These are phyloP conservation scores for Talaromyces ruber DNA, from an alignment of 495 filamentous ascomycete genomes.

Conservation along the genomic window DNA sequence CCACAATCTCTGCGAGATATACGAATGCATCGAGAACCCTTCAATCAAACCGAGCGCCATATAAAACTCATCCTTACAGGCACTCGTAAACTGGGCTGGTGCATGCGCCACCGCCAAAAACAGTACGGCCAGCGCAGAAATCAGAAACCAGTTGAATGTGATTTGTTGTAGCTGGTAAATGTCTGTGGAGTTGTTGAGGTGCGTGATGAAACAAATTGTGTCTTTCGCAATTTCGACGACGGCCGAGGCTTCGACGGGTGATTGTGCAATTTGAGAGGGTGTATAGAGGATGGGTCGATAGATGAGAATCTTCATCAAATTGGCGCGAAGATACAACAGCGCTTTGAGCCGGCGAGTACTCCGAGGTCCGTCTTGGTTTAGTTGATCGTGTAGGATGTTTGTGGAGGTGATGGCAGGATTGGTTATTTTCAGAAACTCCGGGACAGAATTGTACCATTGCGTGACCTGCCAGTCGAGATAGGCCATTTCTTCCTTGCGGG, in stretches of 20 bases:
- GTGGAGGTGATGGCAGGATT: neutral
- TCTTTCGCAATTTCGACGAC: constrained; percentile 59
- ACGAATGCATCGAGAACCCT: constrained; percentile 48
- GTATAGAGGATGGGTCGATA: constrained; percentile 56
- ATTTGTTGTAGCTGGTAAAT: constrained; percentile 56
- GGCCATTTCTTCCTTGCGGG: constrained; percentile 57
- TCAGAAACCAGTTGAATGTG: constrained; percentile 59
- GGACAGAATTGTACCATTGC: constrained; percentile 54
- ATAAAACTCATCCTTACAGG: constrained; percentile 56
- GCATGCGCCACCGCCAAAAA: constrained; percentile 57
- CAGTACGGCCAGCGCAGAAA: constrained; percentile 53
- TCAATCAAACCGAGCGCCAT: constrained; percentile 58
- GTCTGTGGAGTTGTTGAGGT: constrained; percentile 50
- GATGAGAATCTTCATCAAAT: constrained; percentile 58
- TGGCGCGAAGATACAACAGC: constrained; percentile 57
- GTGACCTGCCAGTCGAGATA: constrained; percentile 70
- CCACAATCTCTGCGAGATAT: constrained; percentile 52
- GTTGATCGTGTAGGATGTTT: neutral
- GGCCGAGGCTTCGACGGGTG: constrained; percentile 43
- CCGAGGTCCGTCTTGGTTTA: constrained; percentile 20
- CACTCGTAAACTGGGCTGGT: constrained; percentile 45
- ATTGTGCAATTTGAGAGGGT: constrained; percentile 47
- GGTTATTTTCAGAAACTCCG: constrained; percentile 27
- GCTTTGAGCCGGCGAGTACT: constrained; percentile 35
- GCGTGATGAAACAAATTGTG: constrained; percentile 51